Percentiles rank a stretch among this genome's conserved stretches.
Conservation (phyloP, 2,329 filamentous ascomycete species). For the Cercospora berteroae region DNA sequence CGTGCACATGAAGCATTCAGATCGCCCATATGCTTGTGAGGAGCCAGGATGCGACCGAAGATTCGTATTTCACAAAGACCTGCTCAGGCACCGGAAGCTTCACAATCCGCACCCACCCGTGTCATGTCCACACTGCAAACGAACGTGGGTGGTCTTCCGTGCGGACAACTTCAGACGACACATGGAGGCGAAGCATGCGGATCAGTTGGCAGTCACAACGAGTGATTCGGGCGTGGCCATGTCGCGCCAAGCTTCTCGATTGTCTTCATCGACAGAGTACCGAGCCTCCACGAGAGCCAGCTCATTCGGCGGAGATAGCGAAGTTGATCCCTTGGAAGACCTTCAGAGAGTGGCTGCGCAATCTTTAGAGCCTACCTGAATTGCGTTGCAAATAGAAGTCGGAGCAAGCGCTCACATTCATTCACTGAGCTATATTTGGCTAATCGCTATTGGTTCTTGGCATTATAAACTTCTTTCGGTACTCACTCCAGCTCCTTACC, state of each 20-base stretch:
- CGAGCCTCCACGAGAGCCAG: neutral
- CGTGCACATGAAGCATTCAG: neutral
- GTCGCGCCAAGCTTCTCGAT: neutral
- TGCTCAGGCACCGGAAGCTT: constrained; percentile 4
- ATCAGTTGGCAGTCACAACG: neutral
- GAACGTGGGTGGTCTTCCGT: neutral
- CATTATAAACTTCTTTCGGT: neutral
- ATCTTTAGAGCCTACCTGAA: neutral
- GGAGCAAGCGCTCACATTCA: neutral
- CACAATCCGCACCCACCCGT: neutral
- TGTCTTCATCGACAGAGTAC: neutral
- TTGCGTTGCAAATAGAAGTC: neutral
- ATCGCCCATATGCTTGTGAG: neutral
- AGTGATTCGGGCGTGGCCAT: neutral
- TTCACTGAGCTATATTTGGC: neutral
- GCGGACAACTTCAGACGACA: neutral
- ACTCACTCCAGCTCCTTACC: neutral
- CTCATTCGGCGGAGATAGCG: neutral
- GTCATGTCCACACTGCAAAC: neutral
- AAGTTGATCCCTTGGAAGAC: neutral
- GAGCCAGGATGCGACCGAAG: constrained; percentile 1
- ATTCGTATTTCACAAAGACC: constrained; percentile 20
- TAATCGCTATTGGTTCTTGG: neutral
- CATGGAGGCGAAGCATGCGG: neutral
- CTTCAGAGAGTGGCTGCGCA: neutral